Conservation (phyloP, 352 stramenopile genomes). For the Globisporangium polare region DNA sequence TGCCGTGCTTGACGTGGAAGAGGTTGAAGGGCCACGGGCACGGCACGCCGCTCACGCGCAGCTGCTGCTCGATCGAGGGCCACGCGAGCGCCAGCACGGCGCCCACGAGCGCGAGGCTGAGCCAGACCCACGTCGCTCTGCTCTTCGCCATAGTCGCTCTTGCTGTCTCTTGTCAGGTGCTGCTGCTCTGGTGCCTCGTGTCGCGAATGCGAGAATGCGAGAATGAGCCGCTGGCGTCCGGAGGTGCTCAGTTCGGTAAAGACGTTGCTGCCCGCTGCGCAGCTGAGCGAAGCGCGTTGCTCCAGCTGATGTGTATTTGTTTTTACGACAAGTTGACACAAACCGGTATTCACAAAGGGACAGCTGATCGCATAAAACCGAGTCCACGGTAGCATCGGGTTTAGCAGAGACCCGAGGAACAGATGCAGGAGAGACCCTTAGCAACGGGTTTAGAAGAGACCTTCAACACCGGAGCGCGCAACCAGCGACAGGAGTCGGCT, state of each 20-base stretch:
- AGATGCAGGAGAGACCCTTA: too few species aligned
- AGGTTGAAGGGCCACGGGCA: conserved; percentile 71
- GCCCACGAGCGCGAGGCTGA: conserved; percentile 47
- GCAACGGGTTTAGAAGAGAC: too few species aligned
- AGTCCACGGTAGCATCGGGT: too few species aligned
- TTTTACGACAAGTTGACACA: too few species aligned
- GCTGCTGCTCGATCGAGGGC: conserved; percentile 70
- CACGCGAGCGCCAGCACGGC: conserved; percentile 58
- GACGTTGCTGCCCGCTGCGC: neutral
- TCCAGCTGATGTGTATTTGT: too few species aligned
- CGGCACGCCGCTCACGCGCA: conserved; percentile 39
- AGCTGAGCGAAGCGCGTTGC: neutral
- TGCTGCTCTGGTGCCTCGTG: neutral
- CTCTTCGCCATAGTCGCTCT: conserved; percentile 24
- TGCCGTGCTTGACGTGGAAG: conserved; percentile 25
- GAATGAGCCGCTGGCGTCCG: neutral
- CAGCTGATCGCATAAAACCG: too few species aligned
- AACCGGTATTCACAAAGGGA: too few species aligned
- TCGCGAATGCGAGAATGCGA: neutral
- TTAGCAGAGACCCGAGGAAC: too few species aligned
- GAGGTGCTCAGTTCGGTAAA: neutral
- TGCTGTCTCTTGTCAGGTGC: neutral
- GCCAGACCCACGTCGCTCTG: conserved; percentile 33
- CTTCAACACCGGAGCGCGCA: too few species aligned
- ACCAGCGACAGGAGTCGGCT: too few species aligned